A percentile compares a stretch with the other conserved stretches of the same genome.
Conservation (phyloP, 768 basidiomycete genomes). For the Porphyrellus cyaneotinctus region DNA sequence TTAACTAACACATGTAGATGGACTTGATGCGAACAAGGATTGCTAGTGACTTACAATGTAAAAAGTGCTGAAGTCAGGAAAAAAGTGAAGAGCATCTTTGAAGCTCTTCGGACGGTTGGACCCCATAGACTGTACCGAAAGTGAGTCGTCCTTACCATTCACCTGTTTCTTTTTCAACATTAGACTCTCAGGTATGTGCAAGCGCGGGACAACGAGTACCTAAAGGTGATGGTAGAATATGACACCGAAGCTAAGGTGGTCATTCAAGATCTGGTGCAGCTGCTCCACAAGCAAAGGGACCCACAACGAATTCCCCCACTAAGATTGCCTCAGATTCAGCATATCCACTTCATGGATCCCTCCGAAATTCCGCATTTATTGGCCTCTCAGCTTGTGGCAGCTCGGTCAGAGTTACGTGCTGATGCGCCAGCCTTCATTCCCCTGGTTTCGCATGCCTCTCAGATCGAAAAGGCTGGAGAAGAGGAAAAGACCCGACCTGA, state of each 20-base stretch:
- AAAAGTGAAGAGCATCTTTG: slow-evolving; percentile 9
- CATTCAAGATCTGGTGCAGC: slow-evolving; percentile 22
- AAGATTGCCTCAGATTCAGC: slow-evolving; percentile 21
- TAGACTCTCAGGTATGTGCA: neutral
- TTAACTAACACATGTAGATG: neutral
- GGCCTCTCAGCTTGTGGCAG: slow-evolving; percentile 10
- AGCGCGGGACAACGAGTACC: slow-evolving; percentile 2
- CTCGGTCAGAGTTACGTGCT: slow-evolving; percentile 12
- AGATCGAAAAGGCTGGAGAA: neutral
- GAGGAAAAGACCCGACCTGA: slow-evolving; percentile 6
- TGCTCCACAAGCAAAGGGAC: slow-evolving; percentile 16
- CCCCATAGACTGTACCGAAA: slow-evolving; percentile 9
- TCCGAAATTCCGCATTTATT: slow-evolving; percentile 32
- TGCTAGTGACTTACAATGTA: slow-evolving; percentile 30
- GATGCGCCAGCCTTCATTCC: slow-evolving; percentile 21
- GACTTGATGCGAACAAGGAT: neutral
- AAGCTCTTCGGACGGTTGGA: slow-evolving; percentile 1
- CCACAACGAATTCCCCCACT: neutral
- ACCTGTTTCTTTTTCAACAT: neutral
- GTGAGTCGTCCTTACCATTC: neutral
- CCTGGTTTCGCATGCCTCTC: neutral
- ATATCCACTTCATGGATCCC: slow-evolving; percentile 28
- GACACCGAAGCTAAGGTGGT: slow-evolving; percentile 5
- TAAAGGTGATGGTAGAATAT: slow-evolving; percentile 13
- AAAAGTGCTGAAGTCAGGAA: neutral